phyloP scores from a whole-genome alignment of 352 stramenopile genomes.

The Elongisporangium undulatum region DNA sequence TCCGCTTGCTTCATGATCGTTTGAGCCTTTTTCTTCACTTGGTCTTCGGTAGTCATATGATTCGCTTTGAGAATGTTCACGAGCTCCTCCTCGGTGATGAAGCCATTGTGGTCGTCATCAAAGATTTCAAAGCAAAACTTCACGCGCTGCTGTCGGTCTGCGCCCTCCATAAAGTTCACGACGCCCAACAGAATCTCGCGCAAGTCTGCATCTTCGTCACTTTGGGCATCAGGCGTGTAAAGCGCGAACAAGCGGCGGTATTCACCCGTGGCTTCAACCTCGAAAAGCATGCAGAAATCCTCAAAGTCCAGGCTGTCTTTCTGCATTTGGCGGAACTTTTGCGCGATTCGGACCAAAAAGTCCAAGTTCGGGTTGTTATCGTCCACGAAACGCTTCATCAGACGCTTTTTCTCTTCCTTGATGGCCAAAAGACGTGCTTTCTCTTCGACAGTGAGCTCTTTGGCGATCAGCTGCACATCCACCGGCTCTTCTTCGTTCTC shows the following conservation, averaged over 20 bases:
- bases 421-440: slow-evolving; percentile 48
- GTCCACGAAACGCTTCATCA: slow-evolving; percentile 66
- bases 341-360: slow-evolving; percentile 48
- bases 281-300: slow-evolving; percentile 80
- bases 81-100: slow-evolving; percentile 88
- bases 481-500: slow-evolving; percentile 16
- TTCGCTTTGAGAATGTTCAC: slow-evolving; percentile 90
- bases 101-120: slow-evolving; percentile 91
- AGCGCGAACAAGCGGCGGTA: slow-evolving; percentile 86
- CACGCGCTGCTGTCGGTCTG: slow-evolving; percentile 78
- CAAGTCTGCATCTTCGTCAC: slow-evolving; percentile 74
- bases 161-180: slow-evolving; percentile 83
- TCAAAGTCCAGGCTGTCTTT: slow-evolving; percentile 60
- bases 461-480: slow-evolving; percentile 24
- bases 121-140: slow-evolving; percentile 95
- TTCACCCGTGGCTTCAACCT: slow-evolving; percentile 86
- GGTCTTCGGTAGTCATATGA: slow-evolving; percentile 73
- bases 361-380: slow-evolving; percentile 66
- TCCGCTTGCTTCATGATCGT: slow-evolving; percentile 84
- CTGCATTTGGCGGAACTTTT: slow-evolving; percentile 56
- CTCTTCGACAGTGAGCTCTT: slow-evolving; percentile 38
- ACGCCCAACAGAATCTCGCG: slow-evolving; percentile 89
- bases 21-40: slow-evolving; percentile 83
- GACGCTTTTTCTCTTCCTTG: slow-evolving; percentile 67
- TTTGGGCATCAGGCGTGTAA: slow-evolving; percentile 66